Conservation (phyloP, 2,329 filamentous ascomycete species). For the Diatrype stigma region DNA sequence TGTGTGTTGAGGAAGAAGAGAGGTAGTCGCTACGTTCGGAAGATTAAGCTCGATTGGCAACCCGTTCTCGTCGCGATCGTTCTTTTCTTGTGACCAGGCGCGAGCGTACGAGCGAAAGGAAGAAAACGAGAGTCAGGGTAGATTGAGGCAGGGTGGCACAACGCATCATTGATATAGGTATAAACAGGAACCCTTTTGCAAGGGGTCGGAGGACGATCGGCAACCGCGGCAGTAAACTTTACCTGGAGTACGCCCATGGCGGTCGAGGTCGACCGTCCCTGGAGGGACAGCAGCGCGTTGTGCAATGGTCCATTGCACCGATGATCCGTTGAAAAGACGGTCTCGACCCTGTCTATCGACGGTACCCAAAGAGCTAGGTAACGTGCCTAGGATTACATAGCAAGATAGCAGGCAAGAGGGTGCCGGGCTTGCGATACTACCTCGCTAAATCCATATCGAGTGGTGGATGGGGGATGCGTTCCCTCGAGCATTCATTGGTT, state of each 20-base stretch:
- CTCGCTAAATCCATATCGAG: background rate
- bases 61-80: too few relatives aligned
- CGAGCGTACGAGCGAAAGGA: too few relatives aligned
- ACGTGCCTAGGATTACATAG: background rate
- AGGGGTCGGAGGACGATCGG: background rate
- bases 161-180: background rate
- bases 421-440: background rate
- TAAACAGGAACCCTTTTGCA: background rate
- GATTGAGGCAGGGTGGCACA: too few relatives aligned
- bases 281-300: background rate
- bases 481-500: background rate
- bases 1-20: too few relatives aligned
- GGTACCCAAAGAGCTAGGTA: background rate
- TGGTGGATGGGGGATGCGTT: background rate
- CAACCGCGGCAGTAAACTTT: background rate
- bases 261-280: background rate
- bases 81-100: too few relatives aligned
- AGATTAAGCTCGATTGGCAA: too few relatives aligned
- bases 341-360: background rate
- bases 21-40: too few relatives aligned
- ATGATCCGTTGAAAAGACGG: background rate
- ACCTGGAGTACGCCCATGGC: background rate
- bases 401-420: too few relatives aligned
- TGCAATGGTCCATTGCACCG: background rate
- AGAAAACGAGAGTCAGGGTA: too few relatives aligned